Evolutionary conservation across 108 stramenopile genomes (phyloP), one percentile per base, ranked within the genome.

Genomic region (Bacterosira constricta): DNA sequence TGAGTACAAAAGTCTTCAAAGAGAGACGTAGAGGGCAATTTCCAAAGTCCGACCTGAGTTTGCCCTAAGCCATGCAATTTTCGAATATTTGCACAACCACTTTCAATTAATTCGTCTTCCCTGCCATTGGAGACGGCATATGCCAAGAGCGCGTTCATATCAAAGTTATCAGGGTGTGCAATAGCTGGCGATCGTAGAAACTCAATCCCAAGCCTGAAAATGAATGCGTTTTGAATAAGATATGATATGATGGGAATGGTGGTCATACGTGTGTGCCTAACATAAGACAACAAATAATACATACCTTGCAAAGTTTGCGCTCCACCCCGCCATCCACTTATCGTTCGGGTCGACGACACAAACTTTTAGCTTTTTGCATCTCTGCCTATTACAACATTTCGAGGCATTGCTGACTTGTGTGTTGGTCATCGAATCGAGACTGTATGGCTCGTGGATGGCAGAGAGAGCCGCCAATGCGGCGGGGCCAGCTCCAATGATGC

Each of bases 161-260:
- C 86, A 63, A 88, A 91, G 23, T 79, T 31, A 62, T 88, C 73
- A 5, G 88, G 86, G 68, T 91, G 90, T 12, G 90, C 90, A 58
- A 86, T 44, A 12, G 81, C 79, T 6, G 90, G 88, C 4, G 90
- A 89, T 3, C 90, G 82, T 15, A 91, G 75, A 52, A 60, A 72
- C 39, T 71, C 25, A 66, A 91, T 91, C 3, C 70, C 64, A 18
- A 91, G 68, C 6, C 67, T 69, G n/a, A n/a, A n/a, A n/a, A n/a
- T n/a, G n/a, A n/a, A n/a, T n/a, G 57, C 13, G 41, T 6, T 26
- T 39, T 18, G 44, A 45, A 30, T 34, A n/a, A 35, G 29, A 13
- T 30, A 49, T 52, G 36, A 52, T 18, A 36, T 50, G 17, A 36
- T 8, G 18, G 26, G 23, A 12, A 1, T 6, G 15, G 25, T 6